phyloP scores from a whole-genome alignment of 2,329 filamentous ascomycete species.

The Phoma sp. region DNA sequence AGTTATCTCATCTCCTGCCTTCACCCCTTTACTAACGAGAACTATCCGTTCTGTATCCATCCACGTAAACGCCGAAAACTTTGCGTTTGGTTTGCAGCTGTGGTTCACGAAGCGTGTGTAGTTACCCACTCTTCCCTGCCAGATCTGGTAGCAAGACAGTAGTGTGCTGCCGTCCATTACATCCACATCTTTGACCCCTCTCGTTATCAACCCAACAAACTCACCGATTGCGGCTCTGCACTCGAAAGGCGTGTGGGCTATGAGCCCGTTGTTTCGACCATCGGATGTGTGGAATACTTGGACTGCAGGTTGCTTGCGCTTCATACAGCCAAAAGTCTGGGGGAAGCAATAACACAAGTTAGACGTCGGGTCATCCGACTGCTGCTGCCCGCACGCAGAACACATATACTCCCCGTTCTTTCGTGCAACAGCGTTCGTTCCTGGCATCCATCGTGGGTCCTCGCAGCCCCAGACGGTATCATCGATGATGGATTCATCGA shows the following conservation, averaged over 20 bases:
- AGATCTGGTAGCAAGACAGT: constrained; percentile 65
- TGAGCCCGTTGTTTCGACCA: constrained; percentile 63
- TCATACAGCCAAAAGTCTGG: constrained; percentile 58
- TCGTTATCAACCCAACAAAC: constrained; percentile 64
- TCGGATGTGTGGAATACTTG: constrained; percentile 62
- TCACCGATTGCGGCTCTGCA: constrained; percentile 62
- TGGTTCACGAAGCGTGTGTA: constrained; percentile 67
- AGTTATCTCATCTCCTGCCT: constrained; percentile 62
- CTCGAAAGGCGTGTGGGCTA: constrained; percentile 58
- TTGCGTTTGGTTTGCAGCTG: constrained; percentile 64
- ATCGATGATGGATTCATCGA: constrained; percentile 61
- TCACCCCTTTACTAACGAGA: constrained; percentile 63
- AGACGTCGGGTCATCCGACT: constrained; percentile 58
- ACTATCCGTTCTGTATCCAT: constrained; percentile 62
- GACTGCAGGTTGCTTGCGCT: constrained; percentile 53
- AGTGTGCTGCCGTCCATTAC: constrained; percentile 62
- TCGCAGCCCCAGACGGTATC: constrained; percentile 57
- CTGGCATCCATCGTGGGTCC: constrained; percentile 57
- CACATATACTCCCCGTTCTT: constrained; percentile 50
- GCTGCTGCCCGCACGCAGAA: constrained; percentile 55
- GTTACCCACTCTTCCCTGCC: constrained; percentile 64
- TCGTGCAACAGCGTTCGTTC: constrained; percentile 35
- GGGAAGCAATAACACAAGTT: constrained; percentile 64
- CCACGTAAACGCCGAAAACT: constrained; percentile 65
- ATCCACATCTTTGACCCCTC: constrained; percentile 60